Conservation (phyloP, 2,329 filamentous ascomycete species). For the Lasiodiplodia citricola region DNA sequence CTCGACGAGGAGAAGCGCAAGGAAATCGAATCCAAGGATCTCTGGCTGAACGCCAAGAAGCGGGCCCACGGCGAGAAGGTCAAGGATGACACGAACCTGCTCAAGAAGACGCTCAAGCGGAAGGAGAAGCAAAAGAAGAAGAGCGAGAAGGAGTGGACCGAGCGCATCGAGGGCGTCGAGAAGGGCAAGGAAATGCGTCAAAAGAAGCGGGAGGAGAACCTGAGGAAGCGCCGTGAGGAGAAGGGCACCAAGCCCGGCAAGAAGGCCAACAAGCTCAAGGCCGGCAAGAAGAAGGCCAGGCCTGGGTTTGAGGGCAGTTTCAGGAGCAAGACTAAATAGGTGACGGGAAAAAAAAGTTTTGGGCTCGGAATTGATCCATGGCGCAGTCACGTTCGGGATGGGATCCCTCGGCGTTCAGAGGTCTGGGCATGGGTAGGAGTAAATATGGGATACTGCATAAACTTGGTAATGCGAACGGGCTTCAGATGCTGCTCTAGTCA, state of each 20-base stretch:
- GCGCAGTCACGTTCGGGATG: background rate
- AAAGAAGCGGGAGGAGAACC: conserved; percentile 56
- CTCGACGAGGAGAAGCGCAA: conserved; percentile 81
- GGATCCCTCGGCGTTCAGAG: conserved; percentile 7
- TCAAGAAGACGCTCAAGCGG: conserved; percentile 91
- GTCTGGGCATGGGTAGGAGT: conserved; percentile 16
- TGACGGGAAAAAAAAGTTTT: background rate
- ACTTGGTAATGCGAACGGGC: background rate
- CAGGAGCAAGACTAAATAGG: conserved; percentile 47
- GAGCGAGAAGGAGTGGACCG: conserved; percentile 82
- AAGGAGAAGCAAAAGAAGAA: conserved; percentile 90
- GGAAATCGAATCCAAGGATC: conserved; percentile 90
- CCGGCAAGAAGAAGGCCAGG: conserved; percentile 51
- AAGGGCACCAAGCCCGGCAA: conserved; percentile 71
- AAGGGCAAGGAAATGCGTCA: conserved; percentile 56
- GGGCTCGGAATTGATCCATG: background rate
- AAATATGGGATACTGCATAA: conserved; percentile 8
- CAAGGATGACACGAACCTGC: conserved; percentile 79
- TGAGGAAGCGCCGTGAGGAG: conserved; percentile 77
- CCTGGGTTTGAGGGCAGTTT: conserved; percentile 72
- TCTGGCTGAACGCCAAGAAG: conserved; percentile 90
- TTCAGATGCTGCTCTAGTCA: background rate
- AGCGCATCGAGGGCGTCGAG: conserved; percentile 51
- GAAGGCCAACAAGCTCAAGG: conserved; percentile 58
- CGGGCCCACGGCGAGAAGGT: conserved; percentile 89